These are phyloP conservation scores for Colletotrichum neosansevieriae DNA, from an alignment of 2,329 filamentous ascomycete genomes.

Conservation along the genomic window DNA sequence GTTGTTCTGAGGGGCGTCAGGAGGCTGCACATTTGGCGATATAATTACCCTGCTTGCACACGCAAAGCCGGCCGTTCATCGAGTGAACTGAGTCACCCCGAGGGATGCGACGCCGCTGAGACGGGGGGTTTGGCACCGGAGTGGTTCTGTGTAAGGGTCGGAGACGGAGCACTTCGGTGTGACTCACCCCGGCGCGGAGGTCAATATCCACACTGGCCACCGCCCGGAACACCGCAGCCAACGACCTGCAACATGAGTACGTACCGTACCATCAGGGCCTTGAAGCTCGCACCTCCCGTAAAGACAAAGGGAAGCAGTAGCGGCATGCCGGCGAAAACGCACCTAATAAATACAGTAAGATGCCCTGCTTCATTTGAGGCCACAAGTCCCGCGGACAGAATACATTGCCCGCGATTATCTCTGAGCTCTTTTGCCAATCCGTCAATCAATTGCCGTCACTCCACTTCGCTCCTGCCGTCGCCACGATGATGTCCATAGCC, in stretches of 20 bases:
- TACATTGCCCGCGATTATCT: not conserved
- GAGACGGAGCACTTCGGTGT: constrained; percentile 28
- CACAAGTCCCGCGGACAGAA: not conserved
- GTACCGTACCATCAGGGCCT: constrained; percentile 4
- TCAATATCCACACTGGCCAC: not conserved
- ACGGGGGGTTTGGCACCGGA: constrained; percentile 2
- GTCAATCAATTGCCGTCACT: not conserved
- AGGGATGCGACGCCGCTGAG: constrained; percentile 7
- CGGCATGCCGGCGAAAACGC: too few relatives aligned
- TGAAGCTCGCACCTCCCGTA: not conserved
- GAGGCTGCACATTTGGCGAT: not conserved
- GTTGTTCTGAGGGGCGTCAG: constrained; percentile 16
- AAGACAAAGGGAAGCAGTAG: too few relatives aligned
- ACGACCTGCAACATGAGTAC: constrained; percentile 5
- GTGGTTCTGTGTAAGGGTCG: not conserved
- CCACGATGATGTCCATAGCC: constrained; percentile 60
- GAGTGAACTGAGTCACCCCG: constrained; percentile 33
- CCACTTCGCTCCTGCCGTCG: constrained; percentile 15
- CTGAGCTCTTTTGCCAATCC: not conserved
- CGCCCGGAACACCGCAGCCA: not conserved
- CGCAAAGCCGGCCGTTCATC: not conserved
- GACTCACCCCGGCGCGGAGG: constrained; percentile 25
- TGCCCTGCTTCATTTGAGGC: not conserved
- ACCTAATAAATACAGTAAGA: not conserved
- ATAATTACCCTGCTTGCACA: not conserved